Conservation (phyloP, 2,329 filamentous ascomycete species). For the Camillea tinctor region DNA sequence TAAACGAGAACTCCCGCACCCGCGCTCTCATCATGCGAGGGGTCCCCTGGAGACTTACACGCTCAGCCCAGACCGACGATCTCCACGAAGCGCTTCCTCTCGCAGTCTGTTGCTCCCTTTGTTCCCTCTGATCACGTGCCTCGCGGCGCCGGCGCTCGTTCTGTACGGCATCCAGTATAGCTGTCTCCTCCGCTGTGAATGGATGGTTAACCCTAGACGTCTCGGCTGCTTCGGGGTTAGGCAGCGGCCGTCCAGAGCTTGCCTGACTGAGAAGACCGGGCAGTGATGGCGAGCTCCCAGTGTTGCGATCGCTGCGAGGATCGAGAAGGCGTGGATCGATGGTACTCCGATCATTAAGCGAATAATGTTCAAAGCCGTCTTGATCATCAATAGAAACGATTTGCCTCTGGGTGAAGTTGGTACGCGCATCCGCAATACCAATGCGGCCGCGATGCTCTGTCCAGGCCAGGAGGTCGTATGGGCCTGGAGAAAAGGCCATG, state of each 20-base stretch:
- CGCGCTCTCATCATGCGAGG: constrained; percentile 11
- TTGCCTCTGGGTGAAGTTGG: constrained; percentile 66
- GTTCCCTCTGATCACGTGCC: constrained; percentile 35
- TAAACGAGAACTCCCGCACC: constrained; percentile 18
- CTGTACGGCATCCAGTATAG: constrained; percentile 56
- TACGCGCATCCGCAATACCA: constrained; percentile 71
- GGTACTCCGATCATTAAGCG: constrained; percentile 54
- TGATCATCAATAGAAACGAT: constrained; percentile 63
- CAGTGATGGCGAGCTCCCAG: constrained; percentile 27
- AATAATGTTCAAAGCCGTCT: constrained; percentile 55
- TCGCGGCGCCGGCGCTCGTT: constrained; percentile 52
- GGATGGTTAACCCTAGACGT: constrained; percentile 49
- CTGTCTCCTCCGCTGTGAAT: constrained; percentile 52
- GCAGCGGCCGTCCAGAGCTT: constrained; percentile 25
- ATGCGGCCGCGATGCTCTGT: constrained; percentile 81
- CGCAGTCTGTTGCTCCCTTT: constrained; percentile 20
- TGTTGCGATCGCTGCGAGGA: constrained; percentile 43
- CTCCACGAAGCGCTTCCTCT: constrained; percentile 27
- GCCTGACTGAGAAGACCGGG: constrained; percentile 35
- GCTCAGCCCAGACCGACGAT: constrained; percentile 31
- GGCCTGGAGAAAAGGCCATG: constrained; percentile 88
- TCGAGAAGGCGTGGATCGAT: constrained; percentile 55
- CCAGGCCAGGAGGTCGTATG: constrained; percentile 90
- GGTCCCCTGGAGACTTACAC: constrained; percentile 31
- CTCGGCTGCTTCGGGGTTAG: constrained; percentile 33